Conservation (phyloP, 768 basidiomycete genomes). For the Epithele typhae region DNA sequence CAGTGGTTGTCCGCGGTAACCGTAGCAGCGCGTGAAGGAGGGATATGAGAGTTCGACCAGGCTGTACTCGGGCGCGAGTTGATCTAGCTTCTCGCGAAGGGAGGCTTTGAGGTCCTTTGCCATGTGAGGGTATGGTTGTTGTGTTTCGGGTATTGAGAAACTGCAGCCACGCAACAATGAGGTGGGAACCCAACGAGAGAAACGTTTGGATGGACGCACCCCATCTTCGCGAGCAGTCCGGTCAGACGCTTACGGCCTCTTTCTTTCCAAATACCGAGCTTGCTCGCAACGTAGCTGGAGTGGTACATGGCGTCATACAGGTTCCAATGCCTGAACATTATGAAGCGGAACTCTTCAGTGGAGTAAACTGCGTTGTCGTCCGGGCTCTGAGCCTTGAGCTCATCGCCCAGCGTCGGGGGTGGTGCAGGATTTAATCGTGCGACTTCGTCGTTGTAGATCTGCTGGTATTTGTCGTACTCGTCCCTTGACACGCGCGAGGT, state of each 20-base stretch:
- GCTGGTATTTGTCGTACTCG: slow-evolving; percentile 77
- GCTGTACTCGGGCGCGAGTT: slow-evolving; percentile 92
- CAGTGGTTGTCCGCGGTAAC: slow-evolving; percentile 82
- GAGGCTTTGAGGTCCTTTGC: slow-evolving; percentile 87
- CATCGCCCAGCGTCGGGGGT: slow-evolving; percentile 35
- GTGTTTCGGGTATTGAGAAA: slow-evolving; percentile 91
- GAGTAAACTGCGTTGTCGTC: slow-evolving; percentile 82
- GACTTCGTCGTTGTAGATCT: slow-evolving; percentile 87
- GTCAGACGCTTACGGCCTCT: slow-evolving; percentile 83
- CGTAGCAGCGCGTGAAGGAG: slow-evolving; percentile 89
- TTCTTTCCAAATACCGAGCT: slow-evolving; percentile 96
- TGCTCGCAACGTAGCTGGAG: slow-evolving; percentile 92
- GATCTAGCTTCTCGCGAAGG: slow-evolving; percentile 76
- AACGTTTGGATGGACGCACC: slow-evolving; percentile 45
- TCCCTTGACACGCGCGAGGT: slow-evolving; percentile 84
- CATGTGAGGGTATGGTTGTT: slow-evolving; percentile 94
- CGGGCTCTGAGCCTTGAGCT: slow-evolving; percentile 56
- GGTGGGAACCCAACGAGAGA: background rate
- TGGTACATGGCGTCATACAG: slow-evolving; percentile 98
- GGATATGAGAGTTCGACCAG: slow-evolving; percentile 91
- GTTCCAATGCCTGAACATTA: slow-evolving; percentile 95
- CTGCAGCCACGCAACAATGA: slow-evolving; percentile 35
- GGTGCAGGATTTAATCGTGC: slow-evolving; percentile 77
- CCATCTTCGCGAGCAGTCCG: slow-evolving; percentile 97
- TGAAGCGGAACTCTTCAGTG: slow-evolving; percentile 90